A percentile compares a stretch with the other conserved stretches of the same genome.
These are phyloP conservation scores for Macrotyloma uniflorum DNA, from an alignment of 306 rosid genomes.

Conservation along the genomic window DNA sequence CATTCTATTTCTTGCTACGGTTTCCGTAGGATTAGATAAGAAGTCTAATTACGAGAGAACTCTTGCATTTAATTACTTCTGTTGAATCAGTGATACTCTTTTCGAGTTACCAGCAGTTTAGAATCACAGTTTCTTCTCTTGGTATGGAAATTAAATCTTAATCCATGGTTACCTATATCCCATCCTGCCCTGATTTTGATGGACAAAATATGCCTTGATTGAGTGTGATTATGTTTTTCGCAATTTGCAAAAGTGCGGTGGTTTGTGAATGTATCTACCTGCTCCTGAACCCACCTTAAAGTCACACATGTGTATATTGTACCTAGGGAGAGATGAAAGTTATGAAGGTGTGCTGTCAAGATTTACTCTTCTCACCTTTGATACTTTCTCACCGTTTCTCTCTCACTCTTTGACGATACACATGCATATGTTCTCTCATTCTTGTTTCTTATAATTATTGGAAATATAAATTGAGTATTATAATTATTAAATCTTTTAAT, in stretches of 20 bases:
- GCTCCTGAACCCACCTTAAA: neutral
- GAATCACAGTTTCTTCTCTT: neutral
- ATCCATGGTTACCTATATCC: neutral
- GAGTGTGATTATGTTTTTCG: neutral
- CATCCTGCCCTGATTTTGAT: neutral
- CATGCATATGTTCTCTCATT: neutral
- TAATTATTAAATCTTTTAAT: neutral
- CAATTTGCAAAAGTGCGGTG: neutral
- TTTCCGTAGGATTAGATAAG: conserved; percentile 18
- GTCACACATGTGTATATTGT: neutral
- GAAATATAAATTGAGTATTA: neutral
- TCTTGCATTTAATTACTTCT: conserved; percentile 1
- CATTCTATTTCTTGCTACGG: conserved; percentile 6
- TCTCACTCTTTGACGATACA: neutral
- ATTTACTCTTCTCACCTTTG: neutral
- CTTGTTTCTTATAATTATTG: neutral
- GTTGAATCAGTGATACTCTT: conserved; percentile 16
- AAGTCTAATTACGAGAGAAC: neutral
- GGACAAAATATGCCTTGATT: neutral
- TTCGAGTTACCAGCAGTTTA: neutral
- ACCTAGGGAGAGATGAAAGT: neutral
- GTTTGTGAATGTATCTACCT: neutral
- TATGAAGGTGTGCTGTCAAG: neutral
- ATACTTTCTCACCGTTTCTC: neutral
- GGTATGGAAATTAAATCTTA: neutral